Percentiles rank a stretch among this genome's conserved stretches.
Evolutionary conservation across 805 yeast genomes (phyloP).

Genomic region (Lachancea lanzarotensis): DNA sequence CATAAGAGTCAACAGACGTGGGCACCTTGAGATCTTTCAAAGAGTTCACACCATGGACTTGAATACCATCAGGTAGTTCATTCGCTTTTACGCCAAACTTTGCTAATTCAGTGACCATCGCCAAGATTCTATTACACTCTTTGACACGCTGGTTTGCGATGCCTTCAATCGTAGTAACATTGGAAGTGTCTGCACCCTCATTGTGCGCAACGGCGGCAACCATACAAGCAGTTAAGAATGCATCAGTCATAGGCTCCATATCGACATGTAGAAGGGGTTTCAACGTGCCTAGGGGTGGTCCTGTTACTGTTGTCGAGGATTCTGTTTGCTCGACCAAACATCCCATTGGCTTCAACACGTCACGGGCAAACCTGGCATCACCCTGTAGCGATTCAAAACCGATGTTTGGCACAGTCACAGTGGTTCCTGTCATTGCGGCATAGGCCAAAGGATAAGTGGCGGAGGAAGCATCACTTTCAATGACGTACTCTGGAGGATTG

Average conservation of each 20-base stretch:
- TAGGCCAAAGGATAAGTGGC: slow-evolving; percentile 97
- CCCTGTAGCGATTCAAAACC: slow-evolving; percentile 92
- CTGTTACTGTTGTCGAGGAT: slow-evolving; percentile 85
- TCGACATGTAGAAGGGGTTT: slow-evolving; percentile 71
- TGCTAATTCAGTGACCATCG: slow-evolving; percentile 83
- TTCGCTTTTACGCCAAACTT: slow-evolving; percentile 84
- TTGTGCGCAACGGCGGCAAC: slow-evolving; percentile 87
- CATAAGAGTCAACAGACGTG: slow-evolving; percentile 56
- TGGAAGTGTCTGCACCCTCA: slow-evolving; percentile 34
- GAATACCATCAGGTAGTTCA: slow-evolving; percentile 90
- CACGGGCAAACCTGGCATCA: slow-evolving; percentile 93
- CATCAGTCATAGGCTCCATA: slow-evolving; percentile 99
- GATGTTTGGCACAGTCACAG: slow-evolving; percentile 89
- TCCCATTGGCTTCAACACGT: slow-evolving; percentile 92
- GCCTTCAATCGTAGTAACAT: slow-evolving; percentile 76
- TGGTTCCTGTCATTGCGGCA: slow-evolving; percentile 93
- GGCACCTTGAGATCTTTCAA: slow-evolving; percentile 50
- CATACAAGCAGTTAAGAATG: slow-evolving; percentile 92
- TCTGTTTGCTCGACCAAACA: slow-evolving; percentile 79
- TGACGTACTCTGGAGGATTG: slow-evolving; percentile 78
- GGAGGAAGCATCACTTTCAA: slow-evolving; percentile 95
- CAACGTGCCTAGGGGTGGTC: slow-evolving; percentile 67
- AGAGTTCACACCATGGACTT: slow-evolving; percentile 62
- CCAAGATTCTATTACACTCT: slow-evolving; percentile 92
- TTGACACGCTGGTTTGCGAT: slow-evolving; percentile 98